Percentiles rank a stretch among this genome's conserved stretches.
phyloP scores from a whole-genome alignment of 805 yeast genomes.

The Cyberlindnera maclurae region DNA sequence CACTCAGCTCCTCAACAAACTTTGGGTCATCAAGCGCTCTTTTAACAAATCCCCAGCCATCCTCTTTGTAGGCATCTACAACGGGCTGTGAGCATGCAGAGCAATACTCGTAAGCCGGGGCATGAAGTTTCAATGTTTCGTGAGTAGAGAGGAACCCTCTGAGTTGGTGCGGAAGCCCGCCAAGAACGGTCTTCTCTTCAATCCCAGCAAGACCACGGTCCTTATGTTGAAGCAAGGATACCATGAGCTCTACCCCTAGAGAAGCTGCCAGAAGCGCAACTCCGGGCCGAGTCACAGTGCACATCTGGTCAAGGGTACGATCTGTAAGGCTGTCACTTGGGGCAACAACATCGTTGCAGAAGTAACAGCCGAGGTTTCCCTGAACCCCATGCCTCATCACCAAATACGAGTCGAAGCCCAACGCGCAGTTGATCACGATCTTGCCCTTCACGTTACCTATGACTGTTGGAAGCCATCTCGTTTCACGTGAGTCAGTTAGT shows the following conservation, averaged over 20 bases:
- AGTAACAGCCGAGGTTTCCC: constrained; percentile 74
- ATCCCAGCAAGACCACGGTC: constrained; percentile 32
- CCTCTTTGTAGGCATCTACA: constrained; percentile 37
- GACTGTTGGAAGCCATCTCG: constrained; percentile 96
- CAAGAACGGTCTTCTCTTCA: constrained; percentile 38
- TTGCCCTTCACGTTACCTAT: constrained; percentile 62
- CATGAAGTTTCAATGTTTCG: constrained; percentile 53
- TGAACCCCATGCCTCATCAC: constrained; percentile 85
- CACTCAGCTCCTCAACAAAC: constrained; percentile 72
- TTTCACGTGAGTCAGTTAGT: constrained; percentile 89
- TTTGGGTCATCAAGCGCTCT: constrained; percentile 58
- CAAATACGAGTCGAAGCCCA: constrained; percentile 89
- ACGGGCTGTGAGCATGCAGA: constrained; percentile 78
- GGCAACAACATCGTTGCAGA: constrained; percentile 92
- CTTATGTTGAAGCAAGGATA: constrained; percentile 66
- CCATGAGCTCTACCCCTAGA: constrained; percentile 75
- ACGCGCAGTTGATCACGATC: constrained; percentile 81
- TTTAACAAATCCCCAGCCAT: constrained; percentile 79
- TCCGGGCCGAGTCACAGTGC: constrained; percentile 97
- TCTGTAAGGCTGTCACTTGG: constrained; percentile 86
- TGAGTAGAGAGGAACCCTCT: constrained; percentile 76
- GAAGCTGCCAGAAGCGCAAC: constrained; percentile 86
- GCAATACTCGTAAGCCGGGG: constrained; percentile 72
- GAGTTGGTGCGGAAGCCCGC: constrained; percentile 81
- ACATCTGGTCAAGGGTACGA: constrained; percentile 93